Evolutionary conservation across 148 eudicot genomes (phyloP), one percentile per base, ranked within the genome.

Genomic region (Rhododendron vialii): DNA sequence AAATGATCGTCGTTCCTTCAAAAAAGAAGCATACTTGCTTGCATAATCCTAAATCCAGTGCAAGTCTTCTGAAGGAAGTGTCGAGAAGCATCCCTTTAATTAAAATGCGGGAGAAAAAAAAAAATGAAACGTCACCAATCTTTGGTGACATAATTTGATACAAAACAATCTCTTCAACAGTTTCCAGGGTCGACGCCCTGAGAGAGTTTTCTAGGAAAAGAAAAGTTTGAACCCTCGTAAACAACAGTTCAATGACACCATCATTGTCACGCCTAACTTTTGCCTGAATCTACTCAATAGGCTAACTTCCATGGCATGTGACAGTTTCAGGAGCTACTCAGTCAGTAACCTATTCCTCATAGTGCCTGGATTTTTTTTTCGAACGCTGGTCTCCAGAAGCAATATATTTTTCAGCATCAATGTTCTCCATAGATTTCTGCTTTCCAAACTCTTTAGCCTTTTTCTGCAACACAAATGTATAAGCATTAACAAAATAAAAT

Each of bases 401-500:
- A 84, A 94, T 93, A 86, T 92, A 96, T 36, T 88, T 88, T 82
- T 88, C 86, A 74, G 95, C 90, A 84, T 93, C 92, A 48, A 92
- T 90, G 38, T 88, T 89, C 83, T 91, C 94, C 28, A 53, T 78
- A 65, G 91, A 87, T 87, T 90, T 96, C 83, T 85, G 86, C 84
- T 87, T 91, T 47, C 92, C 84, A 1, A 91, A 88, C 82, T 91
- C 95, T 90, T 94, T 95, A 2, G 98, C 91, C 90, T 96, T 96
- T 88, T 90, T 81, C 99, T 95, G 95, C 91, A 91, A 30, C 24
- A 85, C 41, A 28, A n/a, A 71, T 38, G n/a, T 15, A 3, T 3
- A 50, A 79, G 20, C 7, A 50, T 53, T 36, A 12, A 8, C 26
- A 74, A 20, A 67, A n/a, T 4, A 15, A 38, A 33, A 69, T 20